Evolutionary conservation across 1,284 basidiomycete species (phyloP).

Genomic region (Sporisorium reilianum): DNA sequence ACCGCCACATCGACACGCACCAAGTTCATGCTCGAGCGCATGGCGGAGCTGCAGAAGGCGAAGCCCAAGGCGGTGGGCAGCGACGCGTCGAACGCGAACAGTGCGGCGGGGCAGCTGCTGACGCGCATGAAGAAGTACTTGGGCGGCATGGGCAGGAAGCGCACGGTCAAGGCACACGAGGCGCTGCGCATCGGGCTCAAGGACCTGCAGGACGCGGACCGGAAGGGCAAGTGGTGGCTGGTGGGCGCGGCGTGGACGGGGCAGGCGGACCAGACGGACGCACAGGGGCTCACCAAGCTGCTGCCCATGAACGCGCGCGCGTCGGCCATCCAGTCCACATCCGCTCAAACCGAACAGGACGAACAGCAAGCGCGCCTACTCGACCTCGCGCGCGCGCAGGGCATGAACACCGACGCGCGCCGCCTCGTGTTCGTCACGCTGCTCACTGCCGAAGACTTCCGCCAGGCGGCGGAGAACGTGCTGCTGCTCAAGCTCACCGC

Average conservation of each 20-base stretch:
- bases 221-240: slow-evolving; percentile 97
- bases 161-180: slow-evolving; percentile 54
- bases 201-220: slow-evolving; percentile 87
- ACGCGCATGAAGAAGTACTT: slow-evolving; percentile 63
- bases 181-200: slow-evolving; percentile 71
- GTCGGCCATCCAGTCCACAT: slow-evolving; percentile 22
- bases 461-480: slow-evolving; percentile 89
- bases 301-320: slow-evolving; percentile 40
- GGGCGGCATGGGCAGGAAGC: slow-evolving; percentile 52
- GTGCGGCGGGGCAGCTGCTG: slow-evolving; percentile 30
- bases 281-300: slow-evolving; percentile 61
- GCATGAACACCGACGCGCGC: slow-evolving; percentile 98
- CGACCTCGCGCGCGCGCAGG: slow-evolving; percentile 88
- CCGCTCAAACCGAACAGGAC: slow-evolving; percentile 71
- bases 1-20: slow-evolving; percentile 45
- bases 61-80: background rate
- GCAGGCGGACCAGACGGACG: slow-evolving; percentile 80
- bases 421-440: slow-evolving; percentile 90
- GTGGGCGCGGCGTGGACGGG: slow-evolving; percentile 97
- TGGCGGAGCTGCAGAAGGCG: slow-evolving; percentile 54
- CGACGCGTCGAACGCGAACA: slow-evolving; percentile 29
- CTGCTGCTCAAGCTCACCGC: slow-evolving; percentile 85
- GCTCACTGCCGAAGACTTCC: slow-evolving; percentile 85
- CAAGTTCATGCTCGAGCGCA: slow-evolving; percentile 67
- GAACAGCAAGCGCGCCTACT: slow-evolving; percentile 73